These are phyloP conservation scores for Davidsoniella australis DNA, from an alignment of 2,329 filamentous ascomycete genomes.

Conservation along the genomic window DNA sequence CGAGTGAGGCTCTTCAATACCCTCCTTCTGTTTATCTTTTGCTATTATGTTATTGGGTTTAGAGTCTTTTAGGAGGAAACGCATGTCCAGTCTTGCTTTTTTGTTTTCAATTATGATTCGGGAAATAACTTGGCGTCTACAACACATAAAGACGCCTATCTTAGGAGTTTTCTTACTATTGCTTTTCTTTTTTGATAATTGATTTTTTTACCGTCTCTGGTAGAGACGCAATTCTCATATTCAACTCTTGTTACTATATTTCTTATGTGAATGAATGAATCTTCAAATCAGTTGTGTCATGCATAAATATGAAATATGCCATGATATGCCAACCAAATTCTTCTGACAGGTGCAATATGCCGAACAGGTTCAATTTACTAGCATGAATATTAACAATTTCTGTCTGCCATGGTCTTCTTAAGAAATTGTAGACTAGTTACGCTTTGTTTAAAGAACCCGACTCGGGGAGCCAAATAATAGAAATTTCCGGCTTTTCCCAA, in stretches of 20 bases:
- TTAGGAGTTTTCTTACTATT: constrained; percentile 8
- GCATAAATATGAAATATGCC: no score
- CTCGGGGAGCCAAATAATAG: background rate
- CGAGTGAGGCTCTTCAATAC: constrained; percentile 1
- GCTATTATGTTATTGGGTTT: background rate
- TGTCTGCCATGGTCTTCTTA: no score
- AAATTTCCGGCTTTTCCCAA: background rate
- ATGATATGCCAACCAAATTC: no score
- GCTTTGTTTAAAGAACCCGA: no score
- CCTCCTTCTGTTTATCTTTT: background rate
- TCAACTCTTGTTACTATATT: background rate
- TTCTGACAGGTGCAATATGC: no score
- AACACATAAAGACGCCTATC: background rate
- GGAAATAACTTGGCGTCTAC: background rate
- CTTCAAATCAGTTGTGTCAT: no score
- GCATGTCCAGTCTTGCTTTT: constrained; percentile 13
- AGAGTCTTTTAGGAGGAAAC: constrained; percentile 2
- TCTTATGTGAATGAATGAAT: background rate
- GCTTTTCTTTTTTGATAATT: constrained; percentile 5
- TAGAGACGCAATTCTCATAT: background rate
- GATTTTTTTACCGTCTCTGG: background rate
- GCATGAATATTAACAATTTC: no score
- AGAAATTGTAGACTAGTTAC: no score
- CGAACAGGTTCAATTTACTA: no score
- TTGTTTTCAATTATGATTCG: constrained; percentile 5